These are phyloP conservation scores for Podospora pseudocomata DNA, from an alignment of 495 filamentous ascomycete species.

Conservation along the genomic window DNA sequence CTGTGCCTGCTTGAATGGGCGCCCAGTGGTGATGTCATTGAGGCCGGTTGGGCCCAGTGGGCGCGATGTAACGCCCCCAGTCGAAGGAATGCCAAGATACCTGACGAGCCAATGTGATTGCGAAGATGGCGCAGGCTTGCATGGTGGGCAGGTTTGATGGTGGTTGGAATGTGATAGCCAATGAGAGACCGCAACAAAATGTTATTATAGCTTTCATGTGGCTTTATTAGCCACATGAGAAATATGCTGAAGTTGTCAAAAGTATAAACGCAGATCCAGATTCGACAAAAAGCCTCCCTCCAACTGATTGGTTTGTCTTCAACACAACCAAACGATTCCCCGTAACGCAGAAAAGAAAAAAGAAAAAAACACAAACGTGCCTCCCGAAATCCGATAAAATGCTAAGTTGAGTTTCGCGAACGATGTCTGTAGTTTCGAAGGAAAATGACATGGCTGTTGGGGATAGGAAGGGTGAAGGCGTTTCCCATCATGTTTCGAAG, in stretches of 20 bases:
- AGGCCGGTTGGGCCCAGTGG: background rate
- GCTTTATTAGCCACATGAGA: background rate
- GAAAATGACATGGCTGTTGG: too few relatives aligned
- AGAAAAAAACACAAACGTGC: too few relatives aligned
- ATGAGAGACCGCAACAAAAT: background rate
- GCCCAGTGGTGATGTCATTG: constrained; percentile 8
- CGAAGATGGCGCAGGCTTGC: background rate
- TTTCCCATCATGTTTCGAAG: too few relatives aligned
- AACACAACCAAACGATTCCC: too few relatives aligned
- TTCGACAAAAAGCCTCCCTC: background rate
- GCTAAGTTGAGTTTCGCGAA: too few relatives aligned
- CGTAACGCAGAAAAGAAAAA: too few relatives aligned
- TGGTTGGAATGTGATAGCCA: background rate
- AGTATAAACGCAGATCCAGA: background rate
- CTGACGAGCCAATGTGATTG: background rate
- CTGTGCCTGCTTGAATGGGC: background rate
- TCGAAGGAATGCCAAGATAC: background rate
- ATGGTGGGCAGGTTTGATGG: background rate
- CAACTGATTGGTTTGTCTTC: too few relatives aligned
- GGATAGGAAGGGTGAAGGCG: too few relatives aligned
- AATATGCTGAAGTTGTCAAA: background rate
- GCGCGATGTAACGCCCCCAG: background rate
- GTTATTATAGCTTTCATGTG: background rate
- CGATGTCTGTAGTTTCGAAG: too few relatives aligned
- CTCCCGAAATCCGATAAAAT: too few relatives aligned